Conservation (phyloP, 2,329 filamentous ascomycete genomes). For the Helotiales sp. region DNA sequence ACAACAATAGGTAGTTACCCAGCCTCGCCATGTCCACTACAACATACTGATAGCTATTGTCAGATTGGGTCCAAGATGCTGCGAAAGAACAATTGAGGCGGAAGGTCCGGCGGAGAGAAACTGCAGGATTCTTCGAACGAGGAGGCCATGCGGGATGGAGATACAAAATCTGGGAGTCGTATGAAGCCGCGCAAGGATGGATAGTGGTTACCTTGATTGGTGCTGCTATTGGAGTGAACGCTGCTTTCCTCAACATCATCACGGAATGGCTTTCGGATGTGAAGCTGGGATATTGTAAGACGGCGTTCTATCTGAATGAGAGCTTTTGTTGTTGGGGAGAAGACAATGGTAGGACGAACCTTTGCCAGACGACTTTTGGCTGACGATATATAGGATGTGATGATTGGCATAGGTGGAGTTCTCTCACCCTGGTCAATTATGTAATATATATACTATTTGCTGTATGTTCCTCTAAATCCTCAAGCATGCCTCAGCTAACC, state of each 20-base stretch:
- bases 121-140: conserved; percentile 67
- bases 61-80: conserved; percentile 98
- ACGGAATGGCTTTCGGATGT: conserved; percentile 97
- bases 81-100: conserved; percentile 84
- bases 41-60: conserved; percentile 38
- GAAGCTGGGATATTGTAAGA: conserved; percentile 93
- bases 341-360: conserved; percentile 62
- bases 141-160: conserved; percentile 73
- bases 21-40: conserved; percentile 15
- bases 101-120: conserved; percentile 71
- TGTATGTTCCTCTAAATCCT: conserved; percentile 45
- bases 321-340: conserved; percentile 98
- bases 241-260: conserved; percentile 89
- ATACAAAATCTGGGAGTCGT: conserved; percentile 78
- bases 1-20: conserved; percentile 73
- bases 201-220: conserved; percentile 92
- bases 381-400: conserved; percentile 62
- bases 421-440: conserved; percentile 78
- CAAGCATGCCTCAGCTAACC: conserved; percentile 13
- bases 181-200: conserved; percentile 97
- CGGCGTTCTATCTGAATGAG: conserved; percentile 95
- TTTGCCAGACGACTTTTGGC: conserved; percentile 11
- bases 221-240: conserved; percentile 88
- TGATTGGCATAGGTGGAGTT: conserved; percentile 89
- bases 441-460: conserved; percentile 85